Evolutionary conservation across 345 rosid species (phyloP), one percentile per base, ranked within the genome.

Genomic region (Anacardium occidentale): DNA sequence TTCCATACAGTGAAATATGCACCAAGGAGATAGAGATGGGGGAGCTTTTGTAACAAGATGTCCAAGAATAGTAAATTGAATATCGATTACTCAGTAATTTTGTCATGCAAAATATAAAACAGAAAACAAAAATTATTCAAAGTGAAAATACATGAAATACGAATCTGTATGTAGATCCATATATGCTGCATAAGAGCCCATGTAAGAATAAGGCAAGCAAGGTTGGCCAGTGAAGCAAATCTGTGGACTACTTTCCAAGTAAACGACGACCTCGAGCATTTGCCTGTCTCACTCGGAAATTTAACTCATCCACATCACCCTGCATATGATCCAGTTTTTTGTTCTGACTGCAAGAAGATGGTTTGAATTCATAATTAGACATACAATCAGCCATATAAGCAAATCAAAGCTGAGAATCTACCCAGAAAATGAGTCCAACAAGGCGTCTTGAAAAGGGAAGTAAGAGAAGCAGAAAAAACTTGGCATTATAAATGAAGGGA

Each of bases 241-340:
- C 29, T 32, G 60, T 37, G 42, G 26, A 58, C 22, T 89, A 95
- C 86, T 92, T 92, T 45, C 94, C 72, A 45, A 95, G 97, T 78
- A 95, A 79, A 64, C 76, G 87, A 7, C 86, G 93, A 53, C 83
- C 87, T 0, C 83, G 88, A 57, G 73, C 89, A 78, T 87, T 88
- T 11, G 96, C 94, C 54, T 84, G 85, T 54, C 74, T 73, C 8
- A 92, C 83, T 4, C 99, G 96, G 68, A 64, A 24, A 79, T 80
- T 84, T 21, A 92, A 83, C 81, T 76, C 94, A 20, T 92, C 96
- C 12, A 79, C 90, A 54, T 95, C 96, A 10, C 84, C 86, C 53
- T 91, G 70, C 34, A 88, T 64, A 79, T 77, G 85, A 74, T 85
- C 86, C 82, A 95, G 78, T 66, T 88, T 78, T 72, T 86, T 76